phyloP scores from a whole-genome alignment of 352 stramenopile genomes.

The Phytophthora brassicae region DNA sequence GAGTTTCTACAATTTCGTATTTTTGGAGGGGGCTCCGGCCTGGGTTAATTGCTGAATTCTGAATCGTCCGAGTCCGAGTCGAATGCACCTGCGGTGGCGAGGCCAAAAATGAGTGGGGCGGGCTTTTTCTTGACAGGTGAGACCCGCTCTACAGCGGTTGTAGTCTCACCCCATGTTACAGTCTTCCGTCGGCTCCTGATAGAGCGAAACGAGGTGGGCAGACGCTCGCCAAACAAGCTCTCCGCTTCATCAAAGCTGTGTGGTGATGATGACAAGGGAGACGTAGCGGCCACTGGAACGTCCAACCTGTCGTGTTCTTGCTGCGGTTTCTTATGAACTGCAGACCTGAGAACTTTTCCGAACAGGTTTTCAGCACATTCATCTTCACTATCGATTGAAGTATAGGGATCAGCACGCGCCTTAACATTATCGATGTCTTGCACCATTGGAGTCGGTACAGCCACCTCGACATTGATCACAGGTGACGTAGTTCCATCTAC shows the following conservation, averaged over 20 bases:
- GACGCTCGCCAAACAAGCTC: constrained; percentile 56
- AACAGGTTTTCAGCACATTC: constrained; percentile 26
- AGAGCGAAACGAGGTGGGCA: constrained; percentile 18
- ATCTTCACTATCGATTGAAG: constrained; percentile 20
- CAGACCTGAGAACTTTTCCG: constrained; percentile 13
- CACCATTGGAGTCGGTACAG: not conserved
- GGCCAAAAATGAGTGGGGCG: constrained; percentile 58
- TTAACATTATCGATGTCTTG: not conserved
- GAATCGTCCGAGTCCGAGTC: constrained; percentile 64
- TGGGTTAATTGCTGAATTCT: constrained; percentile 49
- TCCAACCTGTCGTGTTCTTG: not conserved
- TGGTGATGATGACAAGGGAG: constrained; percentile 19
- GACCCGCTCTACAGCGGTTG: constrained; percentile 4
- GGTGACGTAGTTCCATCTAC: not conserved
- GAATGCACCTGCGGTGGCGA: constrained; percentile 48
- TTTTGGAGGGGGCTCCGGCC: too few species aligned
- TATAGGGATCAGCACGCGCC: constrained; percentile 3
- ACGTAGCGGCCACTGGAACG: not conserved
- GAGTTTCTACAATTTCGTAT: too few species aligned
- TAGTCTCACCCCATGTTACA: constrained; percentile 31
- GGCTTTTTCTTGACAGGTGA: constrained; percentile 19
- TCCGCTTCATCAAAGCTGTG: constrained; percentile 43
- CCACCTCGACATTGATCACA: constrained; percentile 11
- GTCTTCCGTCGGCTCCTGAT: constrained; percentile 18
- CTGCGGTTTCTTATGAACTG: constrained; percentile 1